phyloP scores from a whole-genome alignment of 2,329 filamentous ascomycete species.

The Hypoxylon sp. region DNA sequence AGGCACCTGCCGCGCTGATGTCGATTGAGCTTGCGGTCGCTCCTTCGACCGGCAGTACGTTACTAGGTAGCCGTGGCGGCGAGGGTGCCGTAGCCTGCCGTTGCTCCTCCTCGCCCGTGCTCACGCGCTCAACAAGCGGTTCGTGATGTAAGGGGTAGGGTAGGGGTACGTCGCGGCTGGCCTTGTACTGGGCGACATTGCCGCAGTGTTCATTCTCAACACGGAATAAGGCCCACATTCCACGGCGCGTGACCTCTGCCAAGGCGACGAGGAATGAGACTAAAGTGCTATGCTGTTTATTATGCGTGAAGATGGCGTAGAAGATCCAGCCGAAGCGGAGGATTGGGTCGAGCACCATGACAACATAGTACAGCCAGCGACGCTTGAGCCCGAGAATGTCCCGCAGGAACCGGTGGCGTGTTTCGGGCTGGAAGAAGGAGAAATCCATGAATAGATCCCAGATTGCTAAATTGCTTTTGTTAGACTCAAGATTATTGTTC shows the following conservation, averaged over 20 bases:
- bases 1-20: conserved; percentile 38
- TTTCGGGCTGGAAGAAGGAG: conserved; percentile 85
- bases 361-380: conserved; percentile 86
- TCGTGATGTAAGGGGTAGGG: conserved; percentile 76
- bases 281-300: conserved; percentile 86
- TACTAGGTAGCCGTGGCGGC: not conserved
- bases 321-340: conserved; percentile 96
- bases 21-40: conserved; percentile 46
- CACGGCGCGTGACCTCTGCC: conserved; percentile 85
- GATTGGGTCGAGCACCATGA: conserved; percentile 86
- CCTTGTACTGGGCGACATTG: conserved; percentile 91
- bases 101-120: conserved; percentile 54
- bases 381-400: conserved; percentile 84
- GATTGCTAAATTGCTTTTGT: conserved; percentile 66
- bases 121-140: conserved; percentile 61
- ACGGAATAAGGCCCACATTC: conserved; percentile 92
- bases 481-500: conserved; percentile 6
- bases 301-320: conserved; percentile 85
- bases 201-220: conserved; percentile 98
- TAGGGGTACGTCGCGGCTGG: conserved; percentile 87
- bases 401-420: conserved; percentile 77
- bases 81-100: not conserved
- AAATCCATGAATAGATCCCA: conserved; percentile 99
- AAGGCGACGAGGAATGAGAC: conserved; percentile 85
- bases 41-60: conserved; percentile 16